phyloP scores from a whole-genome alignment of 768 basidiomycete species.

The Scleroderma citrinum region DNA sequence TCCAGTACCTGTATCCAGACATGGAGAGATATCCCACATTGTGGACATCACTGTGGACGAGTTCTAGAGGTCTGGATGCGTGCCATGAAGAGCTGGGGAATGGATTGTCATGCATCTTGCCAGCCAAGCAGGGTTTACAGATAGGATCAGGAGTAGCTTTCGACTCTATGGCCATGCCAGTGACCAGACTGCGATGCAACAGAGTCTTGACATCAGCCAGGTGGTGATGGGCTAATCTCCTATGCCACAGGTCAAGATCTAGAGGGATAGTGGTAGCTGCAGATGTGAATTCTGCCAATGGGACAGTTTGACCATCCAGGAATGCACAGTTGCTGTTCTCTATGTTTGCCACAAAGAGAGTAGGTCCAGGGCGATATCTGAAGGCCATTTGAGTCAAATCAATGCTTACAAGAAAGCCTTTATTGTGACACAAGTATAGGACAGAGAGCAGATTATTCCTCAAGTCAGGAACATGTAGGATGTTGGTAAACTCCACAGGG shows the following conservation, averaged over 20 bases:
- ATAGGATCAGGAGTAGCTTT: constrained; percentile 8
- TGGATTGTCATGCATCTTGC: constrained; percentile 18
- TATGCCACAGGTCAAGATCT: constrained; percentile 17
- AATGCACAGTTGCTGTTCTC: background rate
- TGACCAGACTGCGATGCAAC: constrained; percentile 7
- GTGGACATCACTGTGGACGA: constrained; percentile 23
- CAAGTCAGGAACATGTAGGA: constrained; percentile 17
- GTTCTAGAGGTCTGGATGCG: constrained; percentile 8
- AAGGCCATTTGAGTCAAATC: background rate
- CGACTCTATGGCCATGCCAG: constrained; percentile 8
- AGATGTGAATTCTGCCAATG: constrained; percentile 1
- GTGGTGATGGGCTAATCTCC: constrained; percentile 16
- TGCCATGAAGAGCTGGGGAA: constrained; percentile 9
- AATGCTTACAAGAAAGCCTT: constrained; percentile 5
- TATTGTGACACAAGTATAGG: constrained; percentile 7
- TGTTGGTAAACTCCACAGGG: constrained; percentile 10
- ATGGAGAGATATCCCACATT: background rate
- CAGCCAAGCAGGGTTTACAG: constrained; percentile 15
- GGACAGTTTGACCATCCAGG: constrained; percentile 13
- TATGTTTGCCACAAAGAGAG: constrained; percentile 10
- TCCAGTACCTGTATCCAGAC: background rate
- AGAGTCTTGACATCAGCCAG: constrained; percentile 5
- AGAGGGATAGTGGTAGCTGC: constrained; percentile 6
- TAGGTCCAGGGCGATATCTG: background rate
- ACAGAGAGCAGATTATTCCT: constrained; percentile 14